Evolutionary conservation across 768 basidiomycete genomes (phyloP).

Genomic region (Mycena crocata): DNA sequence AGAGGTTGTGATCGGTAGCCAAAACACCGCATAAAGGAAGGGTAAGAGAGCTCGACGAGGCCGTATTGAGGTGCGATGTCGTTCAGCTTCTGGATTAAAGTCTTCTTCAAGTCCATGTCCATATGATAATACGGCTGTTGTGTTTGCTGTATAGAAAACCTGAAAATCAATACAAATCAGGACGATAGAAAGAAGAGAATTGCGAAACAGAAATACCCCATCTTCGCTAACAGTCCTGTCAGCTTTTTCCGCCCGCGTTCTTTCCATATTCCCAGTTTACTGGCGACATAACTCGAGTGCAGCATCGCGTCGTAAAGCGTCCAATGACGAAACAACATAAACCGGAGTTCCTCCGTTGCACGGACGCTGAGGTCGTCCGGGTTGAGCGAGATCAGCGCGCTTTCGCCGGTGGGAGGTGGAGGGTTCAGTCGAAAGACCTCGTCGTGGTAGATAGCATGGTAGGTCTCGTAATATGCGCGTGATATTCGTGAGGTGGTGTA

Average conservation of each 20-base stretch:
- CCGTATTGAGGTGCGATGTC: constrained; percentile 95
- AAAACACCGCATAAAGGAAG: constrained; percentile 92
- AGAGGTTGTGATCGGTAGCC: constrained; percentile 91
- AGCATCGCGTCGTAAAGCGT: constrained; percentile 98
- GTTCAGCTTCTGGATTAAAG: constrained; percentile 83
- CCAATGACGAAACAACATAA: constrained; percentile 97
- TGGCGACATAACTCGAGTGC: constrained; percentile 96
- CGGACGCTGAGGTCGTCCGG: constrained; percentile 90
- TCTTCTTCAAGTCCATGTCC: constrained; percentile 93
- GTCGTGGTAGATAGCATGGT: constrained; percentile 84
- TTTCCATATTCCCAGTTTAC: constrained; percentile 96
- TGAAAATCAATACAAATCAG: constrained; percentile 45
- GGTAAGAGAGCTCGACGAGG: constrained; percentile 91
- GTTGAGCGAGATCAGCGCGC: constrained; percentile 63
- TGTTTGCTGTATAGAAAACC: constrained; percentile 94
- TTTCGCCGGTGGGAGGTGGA: constrained; percentile 55
- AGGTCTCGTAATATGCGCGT: constrained; percentile 84
- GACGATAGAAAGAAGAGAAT: background rate
- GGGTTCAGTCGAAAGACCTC: constrained; percentile 95
- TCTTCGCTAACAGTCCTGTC: constrained; percentile 94
- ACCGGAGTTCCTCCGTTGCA: constrained; percentile 89
- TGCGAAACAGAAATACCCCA: constrained; percentile 77
- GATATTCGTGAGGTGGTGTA: constrained; percentile 91
- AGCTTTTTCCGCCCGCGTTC: constrained; percentile 91
- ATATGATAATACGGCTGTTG: constrained; percentile 95